Conservation (phyloP, 2,329 filamentous ascomycete genomes). For the Furcasterigmium sp. region DNA sequence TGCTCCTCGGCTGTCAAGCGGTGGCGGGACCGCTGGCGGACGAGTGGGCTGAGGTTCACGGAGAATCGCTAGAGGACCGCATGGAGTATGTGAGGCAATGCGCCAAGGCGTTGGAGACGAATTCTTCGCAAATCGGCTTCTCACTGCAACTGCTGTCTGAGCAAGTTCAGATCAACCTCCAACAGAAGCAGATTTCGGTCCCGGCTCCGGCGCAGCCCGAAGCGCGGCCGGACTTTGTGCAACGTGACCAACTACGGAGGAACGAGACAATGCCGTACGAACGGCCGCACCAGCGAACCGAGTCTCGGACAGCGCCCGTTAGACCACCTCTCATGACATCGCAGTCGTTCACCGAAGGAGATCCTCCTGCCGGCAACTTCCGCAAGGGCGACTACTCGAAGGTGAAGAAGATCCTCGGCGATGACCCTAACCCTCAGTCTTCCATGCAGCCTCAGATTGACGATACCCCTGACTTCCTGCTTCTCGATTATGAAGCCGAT, state of each 20-base stretch:
- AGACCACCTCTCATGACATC: slow-evolving; percentile 46
- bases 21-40: slow-evolving; percentile 89
- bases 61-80: slow-evolving; percentile 82
- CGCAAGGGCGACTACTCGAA: slow-evolving; percentile 59
- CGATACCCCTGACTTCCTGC: slow-evolving; percentile 78
- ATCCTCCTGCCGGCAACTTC: slow-evolving; percentile 43
- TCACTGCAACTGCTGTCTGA: slow-evolving; percentile 84
- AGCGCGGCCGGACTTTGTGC: slow-evolving; percentile 37
- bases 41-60: slow-evolving; percentile 91
- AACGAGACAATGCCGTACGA: slow-evolving; percentile 53
- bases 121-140: slow-evolving; percentile 81
- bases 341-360: slow-evolving; percentile 62
- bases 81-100: slow-evolving; percentile 74
- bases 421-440: slow-evolving; percentile 50
- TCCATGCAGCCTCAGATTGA: slow-evolving; percentile 49
- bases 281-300: slow-evolving; percentile 48
- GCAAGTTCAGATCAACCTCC: slow-evolving; percentile 58
- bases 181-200: slow-evolving; percentile 25
- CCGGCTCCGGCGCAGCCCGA: slow-evolving; percentile 23
- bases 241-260: slow-evolving; percentile 50
- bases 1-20: slow-evolving; percentile 81
- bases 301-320: slow-evolving; percentile 40
- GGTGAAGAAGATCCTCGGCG: slow-evolving; percentile 61
- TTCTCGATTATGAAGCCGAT: slow-evolving; percentile 81
- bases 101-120: slow-evolving; percentile 76